Evolutionary conservation across 148 eudicot species (phyloP), one percentile per base, ranked within the genome.

Genomic region (Tetragonia tetragonoides): DNA sequence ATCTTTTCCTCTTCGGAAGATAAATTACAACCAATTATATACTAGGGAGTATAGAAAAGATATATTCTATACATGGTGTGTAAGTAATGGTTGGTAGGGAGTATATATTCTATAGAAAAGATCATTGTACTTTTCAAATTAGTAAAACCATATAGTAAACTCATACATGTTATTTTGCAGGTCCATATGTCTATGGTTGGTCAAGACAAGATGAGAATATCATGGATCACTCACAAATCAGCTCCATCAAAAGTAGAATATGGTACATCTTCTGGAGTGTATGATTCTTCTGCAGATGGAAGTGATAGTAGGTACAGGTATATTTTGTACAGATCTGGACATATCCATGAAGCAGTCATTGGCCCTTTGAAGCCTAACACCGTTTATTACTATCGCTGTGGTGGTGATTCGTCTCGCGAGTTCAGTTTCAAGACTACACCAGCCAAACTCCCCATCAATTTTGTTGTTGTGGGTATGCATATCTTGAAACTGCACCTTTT

Each of bases 171-270:
- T 39, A n/a, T 41, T 20, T 23, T 54, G 62, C 69, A 92, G 98
- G 90, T 91, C 15, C 98, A 88, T 72, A 75, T 91, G 68, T 89
- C 94, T 2, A 49, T 84, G 80, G 91, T 85, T 6, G 96, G 96
- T 23, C 65, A 10, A 42, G 83, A 91, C 53, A 77, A 78, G 53
- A 93, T 91, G 97, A 86, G 90, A 79, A 82, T 93, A 80, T 81
- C 92, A 78, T 93, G 96, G 98, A 81, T 91, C 4, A 91, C 98
- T 3, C 44, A 82, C 0, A 70, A 83, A 16, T 11, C 40, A 8
- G 83, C 84, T 41, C 89, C 90, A 16, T 42, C 94, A 2, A 86
- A 41, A 18, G 88, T 93, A 12, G 80, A 80, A 16, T 89, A 88
- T 61, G 92, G 90, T 15, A 83, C 88, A 21, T 87, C 93, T 40